Evolutionary conservation across 1,284 basidiomycete species (phyloP).

Genomic region (Irpex sp.): DNA sequence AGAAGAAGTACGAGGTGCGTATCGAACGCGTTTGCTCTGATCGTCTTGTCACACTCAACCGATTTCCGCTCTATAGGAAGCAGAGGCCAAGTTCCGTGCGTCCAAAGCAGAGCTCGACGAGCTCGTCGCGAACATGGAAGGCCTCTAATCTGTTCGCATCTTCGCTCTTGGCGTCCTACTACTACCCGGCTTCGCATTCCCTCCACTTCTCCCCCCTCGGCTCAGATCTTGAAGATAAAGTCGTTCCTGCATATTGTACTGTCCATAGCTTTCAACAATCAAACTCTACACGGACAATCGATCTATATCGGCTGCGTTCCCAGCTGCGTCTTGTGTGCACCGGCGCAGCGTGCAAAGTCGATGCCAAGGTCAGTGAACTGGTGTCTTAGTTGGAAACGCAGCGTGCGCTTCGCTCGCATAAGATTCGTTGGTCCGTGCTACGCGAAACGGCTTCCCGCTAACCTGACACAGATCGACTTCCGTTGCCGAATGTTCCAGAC

Average conservation of each 20-base stretch:
- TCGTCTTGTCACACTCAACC: background rate
- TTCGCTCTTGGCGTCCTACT: background rate
- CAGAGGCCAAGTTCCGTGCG: slow-evolving; percentile 67
- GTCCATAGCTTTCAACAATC: slow-evolving; percentile 10
- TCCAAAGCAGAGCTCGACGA: slow-evolving; percentile 89
- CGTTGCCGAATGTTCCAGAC: background rate
- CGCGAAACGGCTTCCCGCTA: background rate
- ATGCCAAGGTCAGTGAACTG: background rate
- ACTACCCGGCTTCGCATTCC: slow-evolving; percentile 4
- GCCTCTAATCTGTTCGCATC: slow-evolving; percentile 46
- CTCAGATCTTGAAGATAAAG: slow-evolving; percentile 3
- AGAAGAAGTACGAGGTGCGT: slow-evolving; percentile 90
- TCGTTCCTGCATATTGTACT: slow-evolving; percentile 9
- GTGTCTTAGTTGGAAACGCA: background rate
- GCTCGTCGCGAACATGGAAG: slow-evolving; percentile 79
- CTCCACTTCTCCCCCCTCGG: slow-evolving; percentile 1
- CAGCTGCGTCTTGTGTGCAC: background rate
- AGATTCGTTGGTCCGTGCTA: background rate
- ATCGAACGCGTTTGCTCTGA: slow-evolving; percentile 12
- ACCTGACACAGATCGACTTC: background rate
- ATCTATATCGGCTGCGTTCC: background rate
- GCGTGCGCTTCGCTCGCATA: background rate
- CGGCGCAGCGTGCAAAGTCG: background rate
- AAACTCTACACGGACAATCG: slow-evolving; percentile 4
- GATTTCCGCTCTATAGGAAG: slow-evolving; percentile 50